phyloP scores from a whole-genome alignment of 371 early-diverging fungal species.

The Parasitella parasitica region DNA sequence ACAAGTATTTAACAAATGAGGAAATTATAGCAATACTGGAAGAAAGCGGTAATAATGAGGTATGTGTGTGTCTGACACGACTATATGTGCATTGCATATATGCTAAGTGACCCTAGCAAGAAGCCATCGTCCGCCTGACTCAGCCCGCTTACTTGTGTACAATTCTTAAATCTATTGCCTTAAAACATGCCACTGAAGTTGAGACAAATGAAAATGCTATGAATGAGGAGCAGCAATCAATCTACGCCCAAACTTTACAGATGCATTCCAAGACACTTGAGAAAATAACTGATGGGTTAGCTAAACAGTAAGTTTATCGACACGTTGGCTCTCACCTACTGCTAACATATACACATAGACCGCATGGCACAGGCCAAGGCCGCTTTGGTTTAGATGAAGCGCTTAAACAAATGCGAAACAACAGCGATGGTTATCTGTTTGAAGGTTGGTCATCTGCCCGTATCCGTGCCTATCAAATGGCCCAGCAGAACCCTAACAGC shows the following conservation, averaged over 20 bases:
- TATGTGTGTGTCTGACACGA: slow-evolving; percentile 1
- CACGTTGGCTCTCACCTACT: too few species aligned
- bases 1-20: slow-evolving; percentile 72
- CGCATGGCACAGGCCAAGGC: slow-evolving; percentile 60
- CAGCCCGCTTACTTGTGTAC: slow-evolving; percentile 66
- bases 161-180: slow-evolving; percentile 73
- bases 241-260: slow-evolving; percentile 78
- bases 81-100: background rate
- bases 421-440: slow-evolving; percentile 75
- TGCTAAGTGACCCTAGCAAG: slow-evolving; percentile 45
- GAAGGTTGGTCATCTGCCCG: slow-evolving; percentile 95
- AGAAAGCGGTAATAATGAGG: slow-evolving; percentile 80
- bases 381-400: slow-evolving; percentile 88
- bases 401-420: slow-evolving; percentile 78
- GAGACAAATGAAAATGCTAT: slow-evolving; percentile 43
- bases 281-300: slow-evolving; percentile 75
- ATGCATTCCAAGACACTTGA: slow-evolving; percentile 78
- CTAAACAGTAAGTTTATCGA: slow-evolving; percentile 75
- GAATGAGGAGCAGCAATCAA: slow-evolving; percentile 77
- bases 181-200: slow-evolving; percentile 46
- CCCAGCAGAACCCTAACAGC: slow-evolving; percentile 89
- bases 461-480: slow-evolving; percentile 85
- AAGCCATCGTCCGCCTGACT: slow-evolving; percentile 74
- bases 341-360: slow-evolving; percentile 23
- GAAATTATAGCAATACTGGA: slow-evolving; percentile 80